Conservation (phyloP, 2,329 filamentous ascomycete species). For the Fonsecaea pedrosoi region DNA sequence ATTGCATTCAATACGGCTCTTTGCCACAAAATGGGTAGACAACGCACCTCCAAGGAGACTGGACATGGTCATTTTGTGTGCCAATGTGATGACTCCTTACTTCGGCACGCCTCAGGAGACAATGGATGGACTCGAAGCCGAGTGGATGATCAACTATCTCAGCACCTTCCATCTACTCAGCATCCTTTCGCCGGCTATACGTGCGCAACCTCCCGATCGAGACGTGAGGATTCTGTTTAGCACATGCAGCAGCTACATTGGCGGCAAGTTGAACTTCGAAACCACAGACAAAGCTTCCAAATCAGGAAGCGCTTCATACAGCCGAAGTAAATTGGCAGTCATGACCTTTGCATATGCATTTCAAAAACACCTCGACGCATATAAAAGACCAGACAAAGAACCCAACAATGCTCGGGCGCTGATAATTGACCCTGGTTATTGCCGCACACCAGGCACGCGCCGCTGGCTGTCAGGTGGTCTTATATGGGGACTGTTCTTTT, state of each 20-base stretch:
- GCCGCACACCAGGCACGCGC: conserved; percentile 83
- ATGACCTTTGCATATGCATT: conserved; percentile 90
- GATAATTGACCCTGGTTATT: conserved; percentile 83
- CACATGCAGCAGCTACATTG: conserved; percentile 88
- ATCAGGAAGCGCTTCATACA: conserved; percentile 50
- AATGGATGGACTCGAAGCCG: conserved; percentile 80
- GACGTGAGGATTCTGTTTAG: conserved; percentile 88
- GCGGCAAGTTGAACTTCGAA: conserved; percentile 67
- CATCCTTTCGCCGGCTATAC: conserved; percentile 86
- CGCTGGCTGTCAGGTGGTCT: conserved; percentile 87
- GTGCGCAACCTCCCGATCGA: conserved; percentile 89
- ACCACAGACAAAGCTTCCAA: conserved; percentile 36
- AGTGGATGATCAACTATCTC: conserved; percentile 94
- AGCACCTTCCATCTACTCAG: conserved; percentile 94
- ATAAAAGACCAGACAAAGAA: conserved; percentile 80
- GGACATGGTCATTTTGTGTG: conserved; percentile 90
- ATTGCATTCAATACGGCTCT: conserved; percentile 87
- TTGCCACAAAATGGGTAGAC: conserved; percentile 98
- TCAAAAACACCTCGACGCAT: conserved; percentile 87
- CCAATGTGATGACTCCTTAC: conserved; percentile 74
- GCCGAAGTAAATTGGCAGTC: conserved; percentile 74
- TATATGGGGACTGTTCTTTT: conserved; percentile 77
- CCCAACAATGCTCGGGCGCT: conserved; percentile 84
- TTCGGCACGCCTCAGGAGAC: conserved; percentile 68
- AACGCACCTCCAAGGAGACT: conserved; percentile 86